Evolutionary conservation across 2,329 filamentous ascomycete species (phyloP).

Genomic region (Fusarium torulosum): DNA sequence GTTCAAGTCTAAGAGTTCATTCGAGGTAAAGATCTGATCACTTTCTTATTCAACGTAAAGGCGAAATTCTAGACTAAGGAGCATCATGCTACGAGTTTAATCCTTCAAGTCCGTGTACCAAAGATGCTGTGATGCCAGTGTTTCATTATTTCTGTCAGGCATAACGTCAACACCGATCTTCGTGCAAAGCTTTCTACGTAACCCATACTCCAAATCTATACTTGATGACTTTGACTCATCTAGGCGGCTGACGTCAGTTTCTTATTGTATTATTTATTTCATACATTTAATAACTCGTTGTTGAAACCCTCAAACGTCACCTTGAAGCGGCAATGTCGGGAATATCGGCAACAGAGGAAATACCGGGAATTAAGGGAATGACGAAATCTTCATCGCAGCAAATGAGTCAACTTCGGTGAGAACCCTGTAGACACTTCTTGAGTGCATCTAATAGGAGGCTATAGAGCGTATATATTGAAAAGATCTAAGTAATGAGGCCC

Average conservation of each 20-base stretch:
- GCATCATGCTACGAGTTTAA: background rate
- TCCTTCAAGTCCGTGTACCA: background rate
- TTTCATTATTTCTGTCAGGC: slow-evolving; percentile 1
- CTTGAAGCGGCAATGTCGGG: background rate
- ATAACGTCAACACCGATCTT: background rate
- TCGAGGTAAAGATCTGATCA: background rate
- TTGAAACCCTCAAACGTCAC: background rate
- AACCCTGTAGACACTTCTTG: background rate
- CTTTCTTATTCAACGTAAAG: no score
- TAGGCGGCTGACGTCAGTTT: background rate
- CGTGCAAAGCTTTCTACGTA: no score
- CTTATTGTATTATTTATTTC: background rate
- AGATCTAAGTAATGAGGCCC: slow-evolving; percentile 8
- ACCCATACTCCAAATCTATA: background rate
- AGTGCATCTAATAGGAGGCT: background rate
- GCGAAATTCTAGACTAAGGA: background rate
- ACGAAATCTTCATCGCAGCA: background rate
- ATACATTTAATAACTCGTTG: background rate
- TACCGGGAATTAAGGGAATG: slow-evolving; percentile 2
- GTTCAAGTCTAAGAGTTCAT: background rate
- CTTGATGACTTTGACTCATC: background rate
- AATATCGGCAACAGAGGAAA: slow-evolving; percentile 16
- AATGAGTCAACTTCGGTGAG: background rate
- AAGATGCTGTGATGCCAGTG: background rate
- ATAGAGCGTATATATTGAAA: slow-evolving; percentile 1